Evolutionary conservation across 495 filamentous ascomycete genomes (phyloP).

Genomic region (Talaromyces liani): DNA sequence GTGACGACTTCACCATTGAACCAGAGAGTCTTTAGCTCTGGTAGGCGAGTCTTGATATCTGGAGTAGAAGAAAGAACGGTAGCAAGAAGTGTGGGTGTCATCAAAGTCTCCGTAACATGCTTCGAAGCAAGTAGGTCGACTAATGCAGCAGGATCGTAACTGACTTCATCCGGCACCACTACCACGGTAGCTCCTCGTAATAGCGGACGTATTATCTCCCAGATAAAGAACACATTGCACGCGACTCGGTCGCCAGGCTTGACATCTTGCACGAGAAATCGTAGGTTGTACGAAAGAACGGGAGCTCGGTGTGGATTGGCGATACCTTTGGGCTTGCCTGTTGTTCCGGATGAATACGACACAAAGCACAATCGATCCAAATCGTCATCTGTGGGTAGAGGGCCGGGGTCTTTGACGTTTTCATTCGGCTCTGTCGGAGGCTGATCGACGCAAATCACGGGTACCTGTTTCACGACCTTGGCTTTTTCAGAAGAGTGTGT

Average conservation of each 20-base stretch:
- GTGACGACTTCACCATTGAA: conserved; percentile 67
- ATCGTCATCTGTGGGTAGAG: conserved; percentile 49
- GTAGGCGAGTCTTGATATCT: conserved; percentile 46
- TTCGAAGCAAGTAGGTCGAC: conserved; percentile 54
- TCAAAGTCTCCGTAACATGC: conserved; percentile 59
- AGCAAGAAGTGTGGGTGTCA: conserved; percentile 65
- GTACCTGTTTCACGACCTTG: conserved; percentile 48
- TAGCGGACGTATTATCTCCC: conserved; percentile 66
- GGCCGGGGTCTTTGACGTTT: conserved; percentile 25
- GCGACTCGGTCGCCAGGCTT: conserved; percentile 59
- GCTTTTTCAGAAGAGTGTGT: conserved; percentile 46
- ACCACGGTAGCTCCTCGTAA: conserved; percentile 61
- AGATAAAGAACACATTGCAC: conserved; percentile 69
- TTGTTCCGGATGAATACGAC: conserved; percentile 60
- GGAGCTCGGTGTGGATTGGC: conserved; percentile 59
- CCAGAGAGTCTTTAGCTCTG: conserved; percentile 55
- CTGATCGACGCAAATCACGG: conserved; percentile 50
- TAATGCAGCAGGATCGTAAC: conserved; percentile 59
- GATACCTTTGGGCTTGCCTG: conserved; percentile 63
- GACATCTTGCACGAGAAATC: conserved; percentile 55
- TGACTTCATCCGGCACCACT: conserved; percentile 57
- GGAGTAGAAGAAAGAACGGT: conserved; percentile 55
- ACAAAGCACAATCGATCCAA: conserved; percentile 59
- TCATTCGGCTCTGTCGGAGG: conserved; percentile 29
- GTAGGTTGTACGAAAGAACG: conserved; percentile 56